Percentiles rank a stretch among this genome's conserved stretches.
phyloP scores from a whole-genome alignment of 352 stramenopile species.

The Phytophthora quininea region DNA sequence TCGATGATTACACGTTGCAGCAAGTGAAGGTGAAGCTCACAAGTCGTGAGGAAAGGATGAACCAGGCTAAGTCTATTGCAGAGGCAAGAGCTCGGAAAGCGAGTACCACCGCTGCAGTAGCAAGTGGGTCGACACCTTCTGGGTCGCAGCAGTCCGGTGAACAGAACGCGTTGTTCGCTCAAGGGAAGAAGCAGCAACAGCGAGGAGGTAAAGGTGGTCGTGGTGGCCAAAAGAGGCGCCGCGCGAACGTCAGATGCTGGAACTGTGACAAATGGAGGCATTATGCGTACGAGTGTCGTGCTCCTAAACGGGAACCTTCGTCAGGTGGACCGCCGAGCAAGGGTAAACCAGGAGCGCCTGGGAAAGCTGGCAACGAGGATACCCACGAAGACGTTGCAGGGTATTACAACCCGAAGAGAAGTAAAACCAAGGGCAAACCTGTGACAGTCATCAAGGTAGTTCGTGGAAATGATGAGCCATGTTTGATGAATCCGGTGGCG shows the following conservation, averaged over 20 bases:
- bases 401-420: constrained; percentile 6
- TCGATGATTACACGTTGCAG: constrained; percentile 14
- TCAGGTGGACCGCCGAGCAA: not conserved
- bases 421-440: constrained; percentile 8
- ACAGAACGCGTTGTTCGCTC: too few relatives aligned
- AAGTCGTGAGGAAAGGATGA: constrained; percentile 5
- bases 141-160: too few relatives aligned
- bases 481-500: not conserved
- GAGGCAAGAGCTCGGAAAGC: not conserved
- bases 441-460: constrained; percentile 7
- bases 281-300: constrained; percentile 6
- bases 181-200: too few relatives aligned
- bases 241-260: not conserved
- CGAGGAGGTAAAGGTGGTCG: not conserved
- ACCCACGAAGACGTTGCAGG: constrained; percentile 3
- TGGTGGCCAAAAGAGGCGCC: not conserved
- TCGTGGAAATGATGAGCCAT: not conserved
- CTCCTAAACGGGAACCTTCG: not conserved
- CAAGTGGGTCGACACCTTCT: too few relatives aligned
- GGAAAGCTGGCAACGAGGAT: constrained; percentile 8
- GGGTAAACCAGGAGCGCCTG: not conserved
- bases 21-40: constrained; percentile 19
- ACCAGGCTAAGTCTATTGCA: constrained; percentile 3
- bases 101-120: too few relatives aligned
- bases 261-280: constrained; percentile 4